Percentiles rank a stretch among this genome's conserved stretches.
Conservation (phyloP, 306 rosid species). For the Fagus crenata region DNA sequence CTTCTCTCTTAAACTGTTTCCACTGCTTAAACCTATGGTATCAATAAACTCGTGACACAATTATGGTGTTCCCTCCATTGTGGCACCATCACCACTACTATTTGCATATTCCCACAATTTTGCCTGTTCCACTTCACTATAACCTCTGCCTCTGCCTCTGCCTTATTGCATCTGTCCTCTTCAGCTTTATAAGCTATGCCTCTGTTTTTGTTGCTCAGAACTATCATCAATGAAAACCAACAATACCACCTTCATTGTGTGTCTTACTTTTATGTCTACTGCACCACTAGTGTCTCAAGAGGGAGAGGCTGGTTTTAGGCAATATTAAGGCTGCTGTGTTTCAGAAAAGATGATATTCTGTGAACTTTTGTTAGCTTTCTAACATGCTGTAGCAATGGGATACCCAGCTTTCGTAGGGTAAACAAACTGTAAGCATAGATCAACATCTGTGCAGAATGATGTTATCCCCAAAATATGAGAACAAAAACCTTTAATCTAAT, state of each 20-base stretch:
- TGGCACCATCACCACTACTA: not conserved
- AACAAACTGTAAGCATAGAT: not conserved
- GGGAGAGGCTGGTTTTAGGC: not conserved
- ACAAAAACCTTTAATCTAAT: not conserved
- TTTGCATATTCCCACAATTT: no score
- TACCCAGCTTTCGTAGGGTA: not conserved
- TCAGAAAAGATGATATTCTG: not conserved
- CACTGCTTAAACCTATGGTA: not conserved
- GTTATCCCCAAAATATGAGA: not conserved
- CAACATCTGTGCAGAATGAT: not conserved
- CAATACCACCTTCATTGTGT: not conserved
- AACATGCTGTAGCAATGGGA: conserved; percentile 5
- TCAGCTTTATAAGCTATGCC: not conserved
- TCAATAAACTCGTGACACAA: not conserved
- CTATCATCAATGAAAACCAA: conserved; percentile 1
- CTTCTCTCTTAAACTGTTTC: not conserved
- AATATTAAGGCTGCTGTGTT: not conserved
- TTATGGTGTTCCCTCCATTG: not conserved
- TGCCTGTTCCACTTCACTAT: not conserved
- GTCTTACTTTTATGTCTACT: not conserved
- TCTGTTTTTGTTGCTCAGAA: not conserved
- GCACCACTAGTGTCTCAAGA: not conserved
- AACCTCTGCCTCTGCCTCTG: not conserved
- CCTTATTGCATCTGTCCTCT: not conserved
- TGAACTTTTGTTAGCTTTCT: conserved; percentile 11